Conservation (phyloP, 2,329 filamentous ascomycete species). For the Hypoxylon sp. region DNA sequence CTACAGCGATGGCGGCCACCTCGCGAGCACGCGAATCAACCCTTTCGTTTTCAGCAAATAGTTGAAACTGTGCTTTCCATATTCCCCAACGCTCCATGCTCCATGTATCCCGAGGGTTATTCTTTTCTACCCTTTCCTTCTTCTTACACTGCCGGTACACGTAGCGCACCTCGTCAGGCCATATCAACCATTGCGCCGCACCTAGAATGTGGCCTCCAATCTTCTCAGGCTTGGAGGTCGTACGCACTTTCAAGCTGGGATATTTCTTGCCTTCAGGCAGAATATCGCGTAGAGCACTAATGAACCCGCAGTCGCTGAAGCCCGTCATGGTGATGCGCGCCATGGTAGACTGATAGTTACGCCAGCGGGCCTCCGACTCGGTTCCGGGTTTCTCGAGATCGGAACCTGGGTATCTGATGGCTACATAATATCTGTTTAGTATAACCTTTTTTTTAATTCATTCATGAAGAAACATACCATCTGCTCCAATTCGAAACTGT, state of each 20-base stretch:
- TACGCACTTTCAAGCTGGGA: slow-evolving; percentile 21
- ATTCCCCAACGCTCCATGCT: slow-evolving; percentile 31
- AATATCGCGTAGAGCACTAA: slow-evolving; percentile 33
- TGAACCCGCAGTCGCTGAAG: slow-evolving; percentile 31
- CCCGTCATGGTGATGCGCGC: slow-evolving; percentile 30
- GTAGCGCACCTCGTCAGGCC: slow-evolving; percentile 23
- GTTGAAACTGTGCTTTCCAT: slow-evolving; percentile 35
- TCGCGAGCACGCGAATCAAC: slow-evolving; percentile 20
- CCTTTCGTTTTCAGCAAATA: slow-evolving; percentile 17
- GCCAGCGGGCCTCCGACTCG: slow-evolving; percentile 30
- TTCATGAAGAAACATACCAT: slow-evolving; percentile 15
- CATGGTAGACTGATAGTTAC: slow-evolving; percentile 36
- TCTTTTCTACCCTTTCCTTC: slow-evolving; percentile 25
- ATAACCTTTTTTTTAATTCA: not conserved
- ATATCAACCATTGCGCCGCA: slow-evolving; percentile 28
- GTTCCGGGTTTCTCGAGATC: slow-evolving; percentile 21
- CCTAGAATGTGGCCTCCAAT: slow-evolving; percentile 28
- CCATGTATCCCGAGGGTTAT: slow-evolving; percentile 33
- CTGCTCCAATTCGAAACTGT: slow-evolving; percentile 24
- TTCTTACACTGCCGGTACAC: slow-evolving; percentile 26
- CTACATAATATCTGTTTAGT: slow-evolving; percentile 10
- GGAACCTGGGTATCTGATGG: slow-evolving; percentile 23
- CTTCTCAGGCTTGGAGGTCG: slow-evolving; percentile 14
- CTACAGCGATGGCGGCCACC: slow-evolving; percentile 6
- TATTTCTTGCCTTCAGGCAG: slow-evolving; percentile 27